Base-by-base conservation (phyloP, 164 flowering plant genomes). In the Chloranthus sessilifolius region DNA sequence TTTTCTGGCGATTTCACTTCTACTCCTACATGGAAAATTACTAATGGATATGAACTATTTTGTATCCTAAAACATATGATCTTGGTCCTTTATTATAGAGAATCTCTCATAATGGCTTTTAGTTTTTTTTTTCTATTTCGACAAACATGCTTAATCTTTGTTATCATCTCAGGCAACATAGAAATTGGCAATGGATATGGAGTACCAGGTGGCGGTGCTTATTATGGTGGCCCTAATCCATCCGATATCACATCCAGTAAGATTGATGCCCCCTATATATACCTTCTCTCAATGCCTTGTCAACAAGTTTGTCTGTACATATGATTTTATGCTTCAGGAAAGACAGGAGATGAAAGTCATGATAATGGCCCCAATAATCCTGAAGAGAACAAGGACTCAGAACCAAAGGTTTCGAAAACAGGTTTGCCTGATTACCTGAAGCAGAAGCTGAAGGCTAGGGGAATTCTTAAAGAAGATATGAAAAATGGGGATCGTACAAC, bases 121-220 rank as follows among this genome's bases (percentile, higher is more conserved):
- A n/a, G n/a, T n/a, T 16, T 36, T 7, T 10, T 16, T 4, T 29
- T 3, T 53, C 16, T 26, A 10, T 35, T 14, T 36, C 10, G 20
- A 4, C n/a, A 25, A 31, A 15, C 7, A n/a, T 50, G 29, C 24
- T 42, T 27, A 37, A 27, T 14, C 37, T 56, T 45, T 21, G 3
- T 6, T 46, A 17, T 40, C 29, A 15, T 61, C 12, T 41, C 54
- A 69, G 99, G 83, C 53, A 77, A 87, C 56, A 6, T 67, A 12
- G 99, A 92, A 50, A 88, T 88, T 56, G 99, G 99, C 56, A 92
- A 92, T 66, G 99, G 99, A 4, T 92, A 92, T 69, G 99, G 99
- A 57, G 91, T 89, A 25, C 99, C 99, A 3, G 97, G 99, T 63
- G 99, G 99, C 55, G 88, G 83, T 71, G 95, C 89, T 67, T 76